These are phyloP conservation scores for Scedosporium boydii DNA, from an alignment of 2,329 filamentous ascomycete genomes.

Conservation along the genomic window DNA sequence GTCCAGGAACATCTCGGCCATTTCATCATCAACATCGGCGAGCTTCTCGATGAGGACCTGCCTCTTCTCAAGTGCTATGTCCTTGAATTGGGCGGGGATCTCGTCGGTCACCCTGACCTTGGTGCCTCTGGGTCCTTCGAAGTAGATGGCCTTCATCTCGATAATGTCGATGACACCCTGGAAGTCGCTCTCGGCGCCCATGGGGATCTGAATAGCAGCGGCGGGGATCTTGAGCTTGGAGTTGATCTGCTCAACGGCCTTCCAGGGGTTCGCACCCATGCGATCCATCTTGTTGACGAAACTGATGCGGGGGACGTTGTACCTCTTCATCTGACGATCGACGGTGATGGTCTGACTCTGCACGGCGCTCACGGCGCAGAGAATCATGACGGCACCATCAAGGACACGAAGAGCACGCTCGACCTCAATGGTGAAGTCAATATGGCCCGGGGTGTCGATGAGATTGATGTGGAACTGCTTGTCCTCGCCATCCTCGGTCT, in stretches of 20 bases:
- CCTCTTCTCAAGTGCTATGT: constrained; percentile 73
- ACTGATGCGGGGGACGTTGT: constrained; percentile 89
- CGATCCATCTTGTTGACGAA: constrained; percentile 99
- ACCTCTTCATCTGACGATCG: constrained; percentile 96
- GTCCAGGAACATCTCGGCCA: constrained; percentile 88
- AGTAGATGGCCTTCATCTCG: constrained; percentile 87
- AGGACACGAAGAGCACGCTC: constrained; percentile 90
- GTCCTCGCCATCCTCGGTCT: constrained; percentile 72
- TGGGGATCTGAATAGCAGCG: constrained; percentile 88
- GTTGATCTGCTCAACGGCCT: constrained; percentile 96
- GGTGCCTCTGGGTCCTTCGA: constrained; percentile 74
- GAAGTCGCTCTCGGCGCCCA: constrained; percentile 85
- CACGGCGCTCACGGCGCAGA: constrained; percentile 94
- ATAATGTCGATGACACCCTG: constrained; percentile 88
- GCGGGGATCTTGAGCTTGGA: constrained; percentile 88
- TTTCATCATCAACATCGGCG: constrained; percentile 95
- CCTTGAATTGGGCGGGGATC: constrained; percentile 69
- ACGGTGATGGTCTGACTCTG: constrained; percentile 98
- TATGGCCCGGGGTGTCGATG: constrained; percentile 97
- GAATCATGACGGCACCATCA: constrained; percentile 95
- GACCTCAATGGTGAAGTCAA: constrained; percentile 98
- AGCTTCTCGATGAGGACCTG: constrained; percentile 85
- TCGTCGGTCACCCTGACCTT: constrained; percentile 67
- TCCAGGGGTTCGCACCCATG: constrained; percentile 97
- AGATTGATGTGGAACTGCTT: constrained; percentile 95